These are phyloP conservation scores for Pseudocercospora vitis DNA, from an alignment of 2,329 filamentous ascomycete species.

Conservation along the genomic window DNA sequence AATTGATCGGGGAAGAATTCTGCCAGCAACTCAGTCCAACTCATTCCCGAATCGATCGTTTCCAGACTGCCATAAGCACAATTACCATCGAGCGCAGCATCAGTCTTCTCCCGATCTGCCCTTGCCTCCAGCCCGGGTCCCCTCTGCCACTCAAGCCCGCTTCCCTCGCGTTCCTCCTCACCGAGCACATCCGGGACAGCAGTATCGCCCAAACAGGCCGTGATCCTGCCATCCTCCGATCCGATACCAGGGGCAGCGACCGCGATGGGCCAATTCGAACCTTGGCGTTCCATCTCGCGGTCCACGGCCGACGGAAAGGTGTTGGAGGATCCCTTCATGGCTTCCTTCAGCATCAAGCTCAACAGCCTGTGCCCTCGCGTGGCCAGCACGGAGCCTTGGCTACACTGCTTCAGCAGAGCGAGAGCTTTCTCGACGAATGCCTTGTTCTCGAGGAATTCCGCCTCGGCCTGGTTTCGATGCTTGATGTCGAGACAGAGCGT, in stretches of 20 bases:
- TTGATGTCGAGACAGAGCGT: conserved; percentile 13
- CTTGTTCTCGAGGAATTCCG: conserved; percentile 7
- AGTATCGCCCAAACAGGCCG: background rate
- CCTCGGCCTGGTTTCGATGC: conserved; percentile 5
- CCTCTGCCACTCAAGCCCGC: too few species aligned
- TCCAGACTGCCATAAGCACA: background rate
- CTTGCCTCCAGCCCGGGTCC: too few species aligned
- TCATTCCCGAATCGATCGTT: background rate
- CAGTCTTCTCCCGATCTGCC: too few species aligned
- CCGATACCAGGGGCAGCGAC: background rate
- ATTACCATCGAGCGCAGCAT: background rate
- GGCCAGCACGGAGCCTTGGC: conserved; percentile 10
- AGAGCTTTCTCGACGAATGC: conserved; percentile 9
- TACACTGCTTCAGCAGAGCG: background rate
- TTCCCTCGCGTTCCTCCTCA: too few species aligned
- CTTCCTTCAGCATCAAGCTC: conserved; percentile 4
- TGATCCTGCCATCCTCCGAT: background rate
- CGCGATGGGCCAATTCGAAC: background rate
- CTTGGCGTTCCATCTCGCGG: background rate
- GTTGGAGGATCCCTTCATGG: background rate
- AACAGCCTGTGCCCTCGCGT: conserved; percentile 11
- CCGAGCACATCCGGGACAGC: background rate
- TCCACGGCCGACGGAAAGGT: background rate
- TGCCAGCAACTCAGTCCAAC: conserved; percentile 9
- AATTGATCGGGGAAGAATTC: conserved; percentile 14